Percentiles rank a stretch among this genome's conserved stretches.
phyloP scores from a whole-genome alignment of 352 stramenopile genomes.

The Pythium grandisporangium region DNA sequence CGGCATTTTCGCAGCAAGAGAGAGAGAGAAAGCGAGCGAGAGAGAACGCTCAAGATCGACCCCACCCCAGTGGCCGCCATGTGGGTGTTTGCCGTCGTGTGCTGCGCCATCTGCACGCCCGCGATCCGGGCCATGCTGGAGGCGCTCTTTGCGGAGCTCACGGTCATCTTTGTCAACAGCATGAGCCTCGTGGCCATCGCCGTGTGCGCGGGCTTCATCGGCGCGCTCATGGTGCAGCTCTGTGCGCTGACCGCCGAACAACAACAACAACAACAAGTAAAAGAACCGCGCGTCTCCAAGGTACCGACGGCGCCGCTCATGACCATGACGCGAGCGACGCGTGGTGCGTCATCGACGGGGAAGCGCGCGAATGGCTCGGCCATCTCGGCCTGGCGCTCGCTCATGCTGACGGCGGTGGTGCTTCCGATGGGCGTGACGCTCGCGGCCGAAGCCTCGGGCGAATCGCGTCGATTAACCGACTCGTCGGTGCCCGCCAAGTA shows the following conservation, averaged over 20 bases:
- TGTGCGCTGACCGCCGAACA: conserved; percentile 15
- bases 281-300: background rate
- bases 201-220: conserved; percentile 21
- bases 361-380: background rate
- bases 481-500: conserved; percentile 17
- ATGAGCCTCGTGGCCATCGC: conserved; percentile 18
- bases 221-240: conserved; percentile 6
- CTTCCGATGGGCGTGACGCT: conserved; percentile 18
- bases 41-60: background rate
- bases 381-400: conserved; percentile 22
- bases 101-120: conserved; percentile 39
- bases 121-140: conserved; percentile 46
- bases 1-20: too few species aligned
- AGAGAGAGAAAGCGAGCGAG: background rate
- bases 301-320: conserved; percentile 1
- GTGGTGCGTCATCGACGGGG: background rate
- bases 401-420: conserved; percentile 27
- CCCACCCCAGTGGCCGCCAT: too few species aligned
- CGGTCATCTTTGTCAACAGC: conserved; percentile 55
- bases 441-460: conserved; percentile 2
- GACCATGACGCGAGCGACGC: too few species aligned
- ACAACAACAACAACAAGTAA: conserved; percentile 1
- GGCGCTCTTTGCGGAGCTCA: conserved; percentile 48
- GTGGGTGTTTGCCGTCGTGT: conserved; percentile 48
- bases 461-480: conserved; percentile 12